Conservation (phyloP, 306 rosid species). For the Lablab purpureus region DNA sequence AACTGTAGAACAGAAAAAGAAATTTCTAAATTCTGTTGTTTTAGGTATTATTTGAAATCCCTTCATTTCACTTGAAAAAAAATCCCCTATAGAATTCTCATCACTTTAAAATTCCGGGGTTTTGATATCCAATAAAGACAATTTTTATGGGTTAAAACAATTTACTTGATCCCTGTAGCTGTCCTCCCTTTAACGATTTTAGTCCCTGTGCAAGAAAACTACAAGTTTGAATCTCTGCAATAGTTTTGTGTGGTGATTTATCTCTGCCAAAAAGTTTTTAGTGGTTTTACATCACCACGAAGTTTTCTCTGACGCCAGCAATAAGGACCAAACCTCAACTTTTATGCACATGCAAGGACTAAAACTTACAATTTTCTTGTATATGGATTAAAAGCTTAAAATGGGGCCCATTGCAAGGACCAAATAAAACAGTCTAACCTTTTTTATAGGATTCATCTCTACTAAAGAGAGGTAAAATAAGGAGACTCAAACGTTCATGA, state of each 20-base stretch:
- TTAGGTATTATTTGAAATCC: neutral
- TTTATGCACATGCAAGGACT: neutral
- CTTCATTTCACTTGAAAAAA: neutral
- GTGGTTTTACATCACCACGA: neutral
- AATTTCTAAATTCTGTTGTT: neutral
- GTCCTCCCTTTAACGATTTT: too few species aligned
- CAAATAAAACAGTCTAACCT: neutral
- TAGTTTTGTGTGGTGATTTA: too few species aligned
- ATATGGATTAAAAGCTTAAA: too few species aligned
- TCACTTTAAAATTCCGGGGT: neutral
- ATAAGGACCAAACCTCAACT: neutral
- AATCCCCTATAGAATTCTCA: neutral
- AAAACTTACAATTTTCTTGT: too few species aligned
- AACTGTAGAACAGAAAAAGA: neutral
- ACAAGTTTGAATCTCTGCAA: too few species aligned
- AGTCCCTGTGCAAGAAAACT: too few species aligned
- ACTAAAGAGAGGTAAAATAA: neutral
- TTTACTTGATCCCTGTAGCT: too few species aligned
- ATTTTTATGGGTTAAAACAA: too few species aligned
- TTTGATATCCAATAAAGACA: neutral
- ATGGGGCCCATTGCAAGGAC: neutral
- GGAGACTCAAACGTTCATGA: neutral
- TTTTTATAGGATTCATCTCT: neutral
- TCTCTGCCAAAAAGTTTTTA: neutral
- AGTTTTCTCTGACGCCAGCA: neutral